These are phyloP conservation scores for Leishmania mexicana DNA, from an alignment of 208 protist genomes.

Conservation along the genomic window DNA sequence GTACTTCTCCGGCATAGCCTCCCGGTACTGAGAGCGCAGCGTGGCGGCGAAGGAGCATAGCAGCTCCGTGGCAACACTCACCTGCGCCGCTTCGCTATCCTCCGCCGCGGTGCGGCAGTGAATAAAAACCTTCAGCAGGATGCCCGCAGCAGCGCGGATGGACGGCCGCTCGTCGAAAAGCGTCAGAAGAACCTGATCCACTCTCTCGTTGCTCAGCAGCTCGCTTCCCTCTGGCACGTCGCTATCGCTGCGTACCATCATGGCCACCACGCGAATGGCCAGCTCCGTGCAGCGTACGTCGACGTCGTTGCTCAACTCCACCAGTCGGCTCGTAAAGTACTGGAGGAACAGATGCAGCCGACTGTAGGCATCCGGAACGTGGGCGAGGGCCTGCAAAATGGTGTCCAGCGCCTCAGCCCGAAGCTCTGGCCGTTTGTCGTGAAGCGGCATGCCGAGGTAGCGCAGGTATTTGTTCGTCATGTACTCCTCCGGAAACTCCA, in stretches of 20 bases:
- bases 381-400: conserved; percentile 68
- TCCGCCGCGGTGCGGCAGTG: conserved; percentile 68
- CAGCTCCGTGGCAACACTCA: conserved; percentile 62
- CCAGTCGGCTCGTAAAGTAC: conserved; percentile 80
- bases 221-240: conserved; percentile 63
- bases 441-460: conserved; percentile 90
- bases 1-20: conserved; percentile 86
- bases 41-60: conserved; percentile 77
- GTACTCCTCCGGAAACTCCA: conserved; percentile 78
- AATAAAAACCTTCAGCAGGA: conserved; percentile 87
- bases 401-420: conserved; percentile 78
- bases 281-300: conserved; percentile 82
- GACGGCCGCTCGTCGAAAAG: conserved; percentile 91
- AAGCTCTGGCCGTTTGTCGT: conserved; percentile 85
- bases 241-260: conserved; percentile 72
- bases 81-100: conserved; percentile 52
- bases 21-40: conserved; percentile 68
- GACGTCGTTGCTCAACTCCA: conserved; percentile 87
- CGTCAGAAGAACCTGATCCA: conserved; percentile 78
- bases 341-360: conserved; percentile 87
- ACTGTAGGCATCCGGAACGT: conserved; percentile 57
- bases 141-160: conserved; percentile 78
- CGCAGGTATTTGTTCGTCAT: conserved; percentile 90
- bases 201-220: conserved; percentile 75
- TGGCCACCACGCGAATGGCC: conserved; percentile 79